phyloP scores from a whole-genome alignment of 2,329 filamentous ascomycete genomes.

The Aspergillus oerlinghausenensis region DNA sequence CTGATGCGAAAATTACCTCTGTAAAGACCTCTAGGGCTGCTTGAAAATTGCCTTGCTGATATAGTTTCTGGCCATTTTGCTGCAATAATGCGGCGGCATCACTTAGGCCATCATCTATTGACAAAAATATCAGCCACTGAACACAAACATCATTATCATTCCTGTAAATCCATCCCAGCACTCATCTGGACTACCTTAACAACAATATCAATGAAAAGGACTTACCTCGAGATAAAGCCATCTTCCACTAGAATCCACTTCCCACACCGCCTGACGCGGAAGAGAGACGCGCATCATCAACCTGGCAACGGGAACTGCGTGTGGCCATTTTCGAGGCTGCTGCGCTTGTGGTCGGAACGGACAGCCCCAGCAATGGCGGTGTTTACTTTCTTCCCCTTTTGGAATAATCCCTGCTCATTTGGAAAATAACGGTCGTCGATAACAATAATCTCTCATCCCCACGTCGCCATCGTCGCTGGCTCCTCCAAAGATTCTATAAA shows the following conservation, averaged over 20 bases:
- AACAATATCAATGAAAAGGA: neutral
- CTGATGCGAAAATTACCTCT: slow-evolving; percentile 25
- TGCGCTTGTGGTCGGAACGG: slow-evolving; percentile 19
- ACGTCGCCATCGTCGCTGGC: slow-evolving; percentile 1
- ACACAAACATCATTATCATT: neutral
- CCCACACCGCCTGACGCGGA: neutral
- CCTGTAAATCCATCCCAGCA: neutral
- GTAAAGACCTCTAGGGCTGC: slow-evolving; percentile 41
- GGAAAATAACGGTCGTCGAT: slow-evolving; percentile 10
- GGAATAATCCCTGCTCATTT: slow-evolving; percentile 19
- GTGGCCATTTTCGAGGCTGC: slow-evolving; percentile 5
- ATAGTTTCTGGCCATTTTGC: slow-evolving; percentile 40
- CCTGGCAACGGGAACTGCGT: slow-evolving; percentile 9
- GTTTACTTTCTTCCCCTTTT: slow-evolving; percentile 44
- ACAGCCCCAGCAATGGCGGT: slow-evolving; percentile 19
- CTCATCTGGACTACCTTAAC: neutral
- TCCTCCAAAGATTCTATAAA: slow-evolving; percentile 2
- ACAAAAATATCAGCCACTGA: neutral
- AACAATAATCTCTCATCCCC: slow-evolving; percentile 1
- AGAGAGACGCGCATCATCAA: slow-evolving; percentile 8
- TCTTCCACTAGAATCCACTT: neutral
- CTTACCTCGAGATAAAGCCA: slow-evolving; percentile 9
- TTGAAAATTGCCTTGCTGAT: slow-evolving; percentile 40
- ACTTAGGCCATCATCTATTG: slow-evolving; percentile 10
- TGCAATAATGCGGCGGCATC: slow-evolving; percentile 25